Evolutionary conservation across 75 land plant species (phyloP).

Genomic region (Picea sitchensis): DNA sequence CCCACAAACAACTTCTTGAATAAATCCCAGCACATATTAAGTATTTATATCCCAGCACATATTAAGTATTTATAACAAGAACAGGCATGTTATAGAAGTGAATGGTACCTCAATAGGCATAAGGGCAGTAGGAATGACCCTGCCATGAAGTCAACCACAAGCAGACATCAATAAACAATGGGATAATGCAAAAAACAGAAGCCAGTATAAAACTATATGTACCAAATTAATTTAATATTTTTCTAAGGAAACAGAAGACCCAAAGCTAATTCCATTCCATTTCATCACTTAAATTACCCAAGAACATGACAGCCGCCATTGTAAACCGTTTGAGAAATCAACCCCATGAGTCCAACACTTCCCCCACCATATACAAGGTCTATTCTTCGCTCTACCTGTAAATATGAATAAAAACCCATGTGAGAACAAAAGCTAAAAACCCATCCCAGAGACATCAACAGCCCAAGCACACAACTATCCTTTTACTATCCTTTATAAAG

Average conservation of each 20-base stretch:
- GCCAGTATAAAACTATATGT: background rate
- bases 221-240: background rate
- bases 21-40: no score
- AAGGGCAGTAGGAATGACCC: conserved; percentile 73
- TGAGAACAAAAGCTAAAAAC: background rate
- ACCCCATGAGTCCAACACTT: conserved; percentile 8
- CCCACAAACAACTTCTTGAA: no score
- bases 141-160: conserved; percentile 16
- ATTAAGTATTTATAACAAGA: no score
- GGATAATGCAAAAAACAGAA: background rate
- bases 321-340: conserved; percentile 7
- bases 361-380: conserved; percentile 84
- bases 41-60: no score
- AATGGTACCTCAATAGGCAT: conserved; percentile 60
- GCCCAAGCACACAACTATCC: no score
- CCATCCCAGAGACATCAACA: background rate
- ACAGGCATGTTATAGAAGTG: no score
- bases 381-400: conserved; percentile 11
- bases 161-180: background rate
- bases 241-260: background rate
- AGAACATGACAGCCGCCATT: conserved; percentile 12
- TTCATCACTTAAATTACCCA: conserved; percentile 3
- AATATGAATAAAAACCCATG: background rate
- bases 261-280: no score
- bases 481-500: no score